Conservation (phyloP, 768 basidiomycete species). For the Xerocomellus intermedius region DNA sequence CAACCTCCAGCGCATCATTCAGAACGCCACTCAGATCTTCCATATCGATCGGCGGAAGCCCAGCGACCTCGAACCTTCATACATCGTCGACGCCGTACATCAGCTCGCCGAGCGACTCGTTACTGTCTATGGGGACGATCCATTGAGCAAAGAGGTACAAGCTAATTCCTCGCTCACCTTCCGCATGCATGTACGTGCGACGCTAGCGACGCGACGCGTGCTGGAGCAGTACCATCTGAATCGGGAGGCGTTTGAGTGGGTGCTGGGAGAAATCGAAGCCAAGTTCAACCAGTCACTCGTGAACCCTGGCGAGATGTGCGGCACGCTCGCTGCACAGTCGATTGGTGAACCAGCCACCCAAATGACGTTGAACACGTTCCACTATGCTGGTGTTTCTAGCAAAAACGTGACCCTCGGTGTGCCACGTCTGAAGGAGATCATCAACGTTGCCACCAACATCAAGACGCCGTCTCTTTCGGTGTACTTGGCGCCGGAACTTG, state of each 20-base stretch:
- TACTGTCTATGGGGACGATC: conserved; percentile 85
- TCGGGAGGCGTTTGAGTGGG: conserved; percentile 96
- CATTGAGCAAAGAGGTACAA: conserved; percentile 74
- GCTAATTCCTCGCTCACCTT: conserved; percentile 88
- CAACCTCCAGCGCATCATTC: conserved; percentile 92
- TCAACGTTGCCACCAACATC: conserved; percentile 98
- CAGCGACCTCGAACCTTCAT: conserved; percentile 84
- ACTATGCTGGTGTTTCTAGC: conserved; percentile 99
- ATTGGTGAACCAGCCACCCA: conserved; percentile 99
- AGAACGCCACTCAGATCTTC: conserved; percentile 95
- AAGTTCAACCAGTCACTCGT: conserved; percentile 93
- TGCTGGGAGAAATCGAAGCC: conserved; percentile 88
- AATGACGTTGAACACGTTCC: conserved; percentile 99
- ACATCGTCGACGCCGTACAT: conserved; percentile 78
- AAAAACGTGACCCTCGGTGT: conserved; percentile 99
- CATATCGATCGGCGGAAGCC: conserved; percentile 94
- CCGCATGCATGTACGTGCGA: conserved; percentile 89
- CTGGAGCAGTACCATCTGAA: conserved; percentile 87
- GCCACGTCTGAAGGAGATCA: conserved; percentile 97
- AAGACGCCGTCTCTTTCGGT: conserved; percentile 97
- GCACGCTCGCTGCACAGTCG: conserved; percentile 95
- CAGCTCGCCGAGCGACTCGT: conserved; percentile 75
- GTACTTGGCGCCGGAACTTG: conserved; percentile 74
- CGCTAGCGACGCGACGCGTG: conserved; percentile 83
- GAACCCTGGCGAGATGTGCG: conserved; percentile 98